These are phyloP conservation scores for Adiantum capillusveneris DNA, from an alignment of 75 land plant genomes.

Conservation along the genomic window DNA sequence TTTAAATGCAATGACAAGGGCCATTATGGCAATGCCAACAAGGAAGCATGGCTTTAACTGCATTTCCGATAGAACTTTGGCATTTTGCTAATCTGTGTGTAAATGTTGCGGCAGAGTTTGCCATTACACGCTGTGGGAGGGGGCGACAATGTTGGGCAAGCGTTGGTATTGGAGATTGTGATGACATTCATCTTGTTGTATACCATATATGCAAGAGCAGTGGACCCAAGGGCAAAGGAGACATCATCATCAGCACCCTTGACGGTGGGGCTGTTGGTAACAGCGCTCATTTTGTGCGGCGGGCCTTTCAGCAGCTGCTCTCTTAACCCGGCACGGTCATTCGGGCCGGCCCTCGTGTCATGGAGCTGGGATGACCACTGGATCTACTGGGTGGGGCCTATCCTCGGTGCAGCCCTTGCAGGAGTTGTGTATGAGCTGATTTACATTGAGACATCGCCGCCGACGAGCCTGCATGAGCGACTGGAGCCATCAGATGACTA, in stretches of 20 bases:
- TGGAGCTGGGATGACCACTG: slow-evolving; percentile 79
- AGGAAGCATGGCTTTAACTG: no score
- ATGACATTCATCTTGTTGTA: slow-evolving; percentile 69
- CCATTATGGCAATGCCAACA: no score
- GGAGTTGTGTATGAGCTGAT: slow-evolving; percentile 64
- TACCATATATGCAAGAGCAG: slow-evolving; percentile 56
- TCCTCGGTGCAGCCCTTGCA: slow-evolving; percentile 75
- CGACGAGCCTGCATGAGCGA: no score
- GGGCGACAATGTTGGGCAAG: slow-evolving; percentile 37
- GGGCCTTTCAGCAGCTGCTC: slow-evolving; percentile 86
- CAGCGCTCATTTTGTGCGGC: slow-evolving; percentile 71
- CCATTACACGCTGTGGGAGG: slow-evolving; percentile 50
- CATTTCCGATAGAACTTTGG: no score
- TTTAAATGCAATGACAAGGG: no score
- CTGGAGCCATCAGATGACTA: no score
- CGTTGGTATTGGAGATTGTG: slow-evolving; percentile 53
- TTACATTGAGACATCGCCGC: slow-evolving; percentile 17
- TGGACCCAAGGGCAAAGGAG: slow-evolving; percentile 55
- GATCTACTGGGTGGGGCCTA: slow-evolving; percentile 97
- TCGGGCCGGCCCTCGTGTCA: slow-evolving; percentile 72
- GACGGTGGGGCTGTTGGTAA: slow-evolving; percentile 61
- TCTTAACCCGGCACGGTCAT: slow-evolving; percentile 92
- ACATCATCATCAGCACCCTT: slow-evolving; percentile 44
- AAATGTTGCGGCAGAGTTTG: slow-evolving; percentile 51
- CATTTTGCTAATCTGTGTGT: no score